Base-by-base conservation (phyloP, 495 filamentous ascomycete genomes). In the Xylaria flabelliformis region DNA sequence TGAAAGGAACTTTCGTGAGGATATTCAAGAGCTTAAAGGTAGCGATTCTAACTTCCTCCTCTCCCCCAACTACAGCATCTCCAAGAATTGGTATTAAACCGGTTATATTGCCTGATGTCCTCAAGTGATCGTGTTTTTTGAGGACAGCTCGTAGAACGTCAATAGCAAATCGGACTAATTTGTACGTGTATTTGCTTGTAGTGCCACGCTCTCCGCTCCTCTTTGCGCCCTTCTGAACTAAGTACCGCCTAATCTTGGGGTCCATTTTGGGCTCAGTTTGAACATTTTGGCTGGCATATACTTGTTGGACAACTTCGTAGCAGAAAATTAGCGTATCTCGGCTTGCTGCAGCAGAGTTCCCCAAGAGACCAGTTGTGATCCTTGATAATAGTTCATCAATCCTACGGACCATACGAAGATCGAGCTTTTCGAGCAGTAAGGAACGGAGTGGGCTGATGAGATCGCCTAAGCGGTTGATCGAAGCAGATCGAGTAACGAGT, bases 11-110 rank as follows among this genome's bases (percentile, higher is more conserved):
- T 77, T 93, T 94, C 75, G 93, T 91, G 74, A 98, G 90, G 2
- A 95, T 89, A 0, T 90, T 91, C n/a, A 98, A 82, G 12, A 97
- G 83, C 61, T 93, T 90, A 59, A 98, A 87, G 21, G 94, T 90
- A 19, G 96, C 90, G 32, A 94, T 87, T 80, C 94, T 94, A 65
- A 98, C 91, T 77, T 98, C 96, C 75, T 98, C 96, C 64, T 97
- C 92, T 1, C 86, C 85, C 67, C 91, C 89, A 53, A 97, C 85
- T 10, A 98, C 81, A 1, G 94, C 89, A 82, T 98, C 95, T 32
- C 95, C 94, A 48, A 97, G 86, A 67, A 97, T 91, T 0, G 94
- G 93, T 55, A 98, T 82, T 75, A 98, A 98, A 0, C 93, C 94
- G 61, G 89, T 82, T 24, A 98, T 78, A 75, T 97, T 97, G 21